Conservation (phyloP, 179 eudicot genomes). For the Gypsophila paniculata region DNA sequence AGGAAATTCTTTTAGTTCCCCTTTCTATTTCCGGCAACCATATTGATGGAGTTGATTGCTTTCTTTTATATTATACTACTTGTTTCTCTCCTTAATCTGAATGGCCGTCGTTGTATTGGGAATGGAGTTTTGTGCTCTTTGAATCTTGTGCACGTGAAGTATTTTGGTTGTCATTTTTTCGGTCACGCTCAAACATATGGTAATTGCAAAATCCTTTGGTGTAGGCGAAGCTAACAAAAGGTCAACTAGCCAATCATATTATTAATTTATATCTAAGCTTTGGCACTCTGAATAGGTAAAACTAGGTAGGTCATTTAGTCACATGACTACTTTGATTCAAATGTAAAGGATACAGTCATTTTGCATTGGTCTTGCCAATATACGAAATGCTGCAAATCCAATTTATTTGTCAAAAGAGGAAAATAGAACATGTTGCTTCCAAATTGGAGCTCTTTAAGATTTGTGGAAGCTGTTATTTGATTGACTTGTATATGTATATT, state of each 20-base stretch:
- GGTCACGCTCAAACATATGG: neutral
- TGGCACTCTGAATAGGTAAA: neutral
- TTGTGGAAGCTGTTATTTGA: slow-evolving; percentile 3
- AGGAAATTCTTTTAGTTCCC: neutral
- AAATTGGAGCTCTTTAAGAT: neutral
- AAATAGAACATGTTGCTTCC: too few relatives aligned
- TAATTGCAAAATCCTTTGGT: neutral
- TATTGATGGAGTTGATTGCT: neutral
- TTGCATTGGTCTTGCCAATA: too few relatives aligned
- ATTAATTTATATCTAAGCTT: neutral
- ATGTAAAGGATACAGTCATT: too few relatives aligned
- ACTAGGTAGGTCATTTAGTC: too few relatives aligned
- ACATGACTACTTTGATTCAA: too few relatives aligned
- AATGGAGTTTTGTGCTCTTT: neutral
- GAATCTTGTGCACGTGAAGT: neutral
- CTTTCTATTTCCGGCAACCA: neutral
- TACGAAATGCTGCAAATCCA: too few relatives aligned
- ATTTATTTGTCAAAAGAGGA: too few relatives aligned
- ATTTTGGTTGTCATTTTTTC: neutral
- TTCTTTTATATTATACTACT: neutral
- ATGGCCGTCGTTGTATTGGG: neutral
- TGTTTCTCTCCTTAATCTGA: neutral
- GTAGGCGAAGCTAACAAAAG: neutral
- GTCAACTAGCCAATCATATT: neutral
- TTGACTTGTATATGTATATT: slow-evolving; percentile 11